Percentiles rank a stretch among this genome's conserved stretches.
Evolutionary conservation across 768 basidiomycete species (phyloP).

Genomic region (Macrocybe gigantea): DNA sequence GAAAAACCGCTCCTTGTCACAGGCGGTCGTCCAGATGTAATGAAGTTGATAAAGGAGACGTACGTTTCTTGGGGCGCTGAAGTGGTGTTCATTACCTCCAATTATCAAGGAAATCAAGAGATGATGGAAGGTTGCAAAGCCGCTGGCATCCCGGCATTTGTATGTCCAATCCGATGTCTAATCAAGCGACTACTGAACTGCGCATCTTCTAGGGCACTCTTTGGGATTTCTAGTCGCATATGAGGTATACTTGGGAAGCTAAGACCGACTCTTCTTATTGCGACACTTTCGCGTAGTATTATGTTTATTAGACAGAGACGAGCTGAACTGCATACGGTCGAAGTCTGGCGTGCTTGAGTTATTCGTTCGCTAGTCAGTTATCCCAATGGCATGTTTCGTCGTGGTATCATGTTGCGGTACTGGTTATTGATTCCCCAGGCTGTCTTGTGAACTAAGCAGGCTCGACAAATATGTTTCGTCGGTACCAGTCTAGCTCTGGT

Average conservation of each 20-base stretch:
- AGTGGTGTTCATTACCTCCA: constrained; percentile 81
- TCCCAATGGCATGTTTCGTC: no score
- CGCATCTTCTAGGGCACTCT: constrained; percentile 43
- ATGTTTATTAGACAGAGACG: no score
- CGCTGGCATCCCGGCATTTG: constrained; percentile 65
- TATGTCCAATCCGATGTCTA: not conserved
- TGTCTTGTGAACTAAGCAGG: constrained; percentile 8
- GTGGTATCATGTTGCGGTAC: no score
- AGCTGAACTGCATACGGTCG: no score
- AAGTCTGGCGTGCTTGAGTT: no score
- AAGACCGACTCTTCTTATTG: not conserved
- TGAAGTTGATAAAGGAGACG: constrained; percentile 70
- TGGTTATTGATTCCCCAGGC: no score
- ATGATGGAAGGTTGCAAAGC: constrained; percentile 80
- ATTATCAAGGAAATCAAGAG: constrained; percentile 70
- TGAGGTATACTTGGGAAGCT: not conserved
- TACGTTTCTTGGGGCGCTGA: constrained; percentile 80
- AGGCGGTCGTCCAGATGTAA: constrained; percentile 71
- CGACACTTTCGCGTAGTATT: no score
- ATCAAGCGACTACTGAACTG: no score
- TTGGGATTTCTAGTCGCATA: constrained; percentile 55
- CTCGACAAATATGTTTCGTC: constrained; percentile 62
- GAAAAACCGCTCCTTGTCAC: not conserved
- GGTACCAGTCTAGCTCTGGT: constrained; percentile 76
- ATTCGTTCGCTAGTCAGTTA: no score